These are phyloP conservation scores for Fusarium paranaense DNA, from an alignment of 2,329 filamentous ascomycete species.

Conservation along the genomic window DNA sequence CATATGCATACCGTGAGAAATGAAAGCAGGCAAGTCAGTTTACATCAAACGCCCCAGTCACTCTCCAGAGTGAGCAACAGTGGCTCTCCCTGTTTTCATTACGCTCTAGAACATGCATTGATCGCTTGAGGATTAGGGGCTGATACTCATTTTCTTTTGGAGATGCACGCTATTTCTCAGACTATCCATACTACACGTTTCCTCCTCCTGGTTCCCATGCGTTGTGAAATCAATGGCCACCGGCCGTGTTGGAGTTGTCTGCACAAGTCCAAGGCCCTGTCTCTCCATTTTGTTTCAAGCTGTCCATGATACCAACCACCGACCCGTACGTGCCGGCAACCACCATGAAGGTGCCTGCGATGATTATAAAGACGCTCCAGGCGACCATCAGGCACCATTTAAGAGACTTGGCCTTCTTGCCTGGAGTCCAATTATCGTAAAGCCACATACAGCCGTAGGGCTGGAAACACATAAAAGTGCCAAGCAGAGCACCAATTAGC, in stretches of 20 bases:
- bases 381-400: background rate
- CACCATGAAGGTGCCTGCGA: background rate
- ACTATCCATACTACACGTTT: background rate
- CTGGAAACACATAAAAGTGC: constrained; percentile 10
- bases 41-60: background rate
- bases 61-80: too few relatives aligned
- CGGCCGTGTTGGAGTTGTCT: background rate
- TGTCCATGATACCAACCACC: background rate
- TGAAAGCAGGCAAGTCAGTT: background rate
- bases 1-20: background rate
- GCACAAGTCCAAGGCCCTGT: background rate
- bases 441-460: constrained; percentile 10
- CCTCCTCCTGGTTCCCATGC: background rate
- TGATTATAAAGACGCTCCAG: background rate
- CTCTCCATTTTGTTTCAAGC: background rate
- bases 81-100: background rate
- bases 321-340: background rate
- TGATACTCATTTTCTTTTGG: background rate
- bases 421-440: background rate
- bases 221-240: background rate
- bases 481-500: constrained; percentile 5
- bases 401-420: background rate
- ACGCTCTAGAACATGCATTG: background rate
- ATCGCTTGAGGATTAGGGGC: background rate
- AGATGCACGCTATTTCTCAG: background rate